Conservation (phyloP, 2,329 filamentous ascomycete species). For the Cladosporium sp. region DNA sequence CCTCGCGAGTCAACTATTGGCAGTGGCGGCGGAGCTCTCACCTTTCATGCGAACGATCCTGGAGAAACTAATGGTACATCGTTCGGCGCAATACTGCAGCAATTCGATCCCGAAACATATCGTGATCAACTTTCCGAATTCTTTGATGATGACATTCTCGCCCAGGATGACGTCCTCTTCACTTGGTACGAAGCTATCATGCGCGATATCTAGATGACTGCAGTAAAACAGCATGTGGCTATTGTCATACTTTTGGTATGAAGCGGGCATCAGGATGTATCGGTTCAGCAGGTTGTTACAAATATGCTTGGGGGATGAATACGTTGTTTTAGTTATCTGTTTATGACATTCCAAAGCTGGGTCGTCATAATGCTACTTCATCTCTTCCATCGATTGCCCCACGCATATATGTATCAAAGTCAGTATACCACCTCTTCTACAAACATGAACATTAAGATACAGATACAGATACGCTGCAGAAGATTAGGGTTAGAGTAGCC, state of each 20-base stretch:
- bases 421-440: neutral
- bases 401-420: neutral
- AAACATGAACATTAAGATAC: neutral
- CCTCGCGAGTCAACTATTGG: neutral
- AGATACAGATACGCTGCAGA: neutral
- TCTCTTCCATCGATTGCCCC: neutral
- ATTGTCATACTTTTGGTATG: too few relatives aligned
- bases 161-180: neutral
- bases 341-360: neutral
- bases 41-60: neutral
- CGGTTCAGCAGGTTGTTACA: too few relatives aligned
- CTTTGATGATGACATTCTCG: neutral
- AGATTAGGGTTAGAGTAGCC: neutral
- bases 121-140: neutral
- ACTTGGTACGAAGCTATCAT: neutral
- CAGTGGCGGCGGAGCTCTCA: neutral
- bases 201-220: neutral
- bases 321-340: neutral
- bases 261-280: too few relatives aligned
- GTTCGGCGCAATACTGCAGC: neutral
- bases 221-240: too few relatives aligned
- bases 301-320: too few relatives aligned
- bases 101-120: neutral
- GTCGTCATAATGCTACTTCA: neutral
- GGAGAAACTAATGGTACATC: neutral